Evolutionary conservation across 352 stramenopile species (phyloP), one percentile per base, ranked within the genome.

Genomic region (Globisporangium cederbergense): DNA sequence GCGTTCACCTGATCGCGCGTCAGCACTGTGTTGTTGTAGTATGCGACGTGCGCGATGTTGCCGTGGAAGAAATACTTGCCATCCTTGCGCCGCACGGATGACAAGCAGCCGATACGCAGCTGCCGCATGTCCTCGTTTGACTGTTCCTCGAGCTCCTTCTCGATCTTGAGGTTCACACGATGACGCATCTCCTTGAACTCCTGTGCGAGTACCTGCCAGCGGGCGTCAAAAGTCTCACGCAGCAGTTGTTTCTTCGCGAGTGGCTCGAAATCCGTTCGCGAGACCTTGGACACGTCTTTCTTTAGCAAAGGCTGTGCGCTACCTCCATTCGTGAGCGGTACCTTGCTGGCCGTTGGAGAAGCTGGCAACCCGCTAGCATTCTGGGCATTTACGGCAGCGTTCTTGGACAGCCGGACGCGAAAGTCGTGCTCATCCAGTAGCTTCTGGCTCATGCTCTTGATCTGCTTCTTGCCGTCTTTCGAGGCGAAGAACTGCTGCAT

Each of bases 21-120:
- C 18, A 97, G 58, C 6, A 70, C 65, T 9, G 68, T 61, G 8
- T 73, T 73, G 40, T 83, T 85, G 75, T 95, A 97, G 58, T 91
- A 94, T 11, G 86, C 88, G 7, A 97, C 83, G 56, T 96, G 89
- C 18, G 86, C 86, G 30, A 97, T 81, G 13, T 68, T 64, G 3
- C 91, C 91, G 18, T 90, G 75, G 65, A 97, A 97, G 68, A 92
- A 97, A 57, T 91, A 79, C 42, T 94, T 95, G 13, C 86, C 85
- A 47, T 95, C 82, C 34, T 68, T 74, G 4, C 79, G 80, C 8
- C 76, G 73, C 7, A 76, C 73, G 1, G 79, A 84, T 8, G 81
- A 91, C 18, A 91, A 58, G 34, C 80, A 91, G 0, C 89, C 91
- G 22, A 97, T 90, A 6, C 88, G 77, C 5, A 95, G 68, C 55